Conservation (phyloP, 768 basidiomycete genomes). For the Collybia sp. region DNA sequence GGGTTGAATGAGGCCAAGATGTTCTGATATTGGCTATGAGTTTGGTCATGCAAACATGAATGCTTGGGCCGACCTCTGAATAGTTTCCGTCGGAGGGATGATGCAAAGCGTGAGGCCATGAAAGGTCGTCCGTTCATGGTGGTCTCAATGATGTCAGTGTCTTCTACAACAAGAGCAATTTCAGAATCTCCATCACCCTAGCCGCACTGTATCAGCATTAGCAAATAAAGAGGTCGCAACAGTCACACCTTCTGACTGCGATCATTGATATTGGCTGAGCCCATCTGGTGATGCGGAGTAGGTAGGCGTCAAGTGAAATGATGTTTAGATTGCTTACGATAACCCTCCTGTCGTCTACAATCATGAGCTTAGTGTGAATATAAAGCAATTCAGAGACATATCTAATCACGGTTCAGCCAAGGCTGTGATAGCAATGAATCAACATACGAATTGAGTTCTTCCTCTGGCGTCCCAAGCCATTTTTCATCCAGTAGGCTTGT, state of each 20-base stretch:
- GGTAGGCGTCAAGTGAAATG: background rate
- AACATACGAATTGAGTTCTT: conserved; percentile 77
- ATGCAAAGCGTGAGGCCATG: conserved; percentile 74
- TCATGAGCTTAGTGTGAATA: conserved; percentile 90
- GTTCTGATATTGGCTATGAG: conserved; percentile 43
- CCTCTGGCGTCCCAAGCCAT: conserved; percentile 82
- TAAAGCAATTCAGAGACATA: conserved; percentile 81
- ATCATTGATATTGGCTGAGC: conserved; percentile 91
- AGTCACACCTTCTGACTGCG: conserved; percentile 65
- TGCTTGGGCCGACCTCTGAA: conserved; percentile 57
- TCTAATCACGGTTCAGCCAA: conserved; percentile 27
- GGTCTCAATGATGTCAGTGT: conserved; percentile 69
- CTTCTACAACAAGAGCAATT: conserved; percentile 90
- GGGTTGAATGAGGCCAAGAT: conserved; percentile 81
- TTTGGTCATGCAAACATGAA: conserved; percentile 1
- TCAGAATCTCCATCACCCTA: conserved; percentile 94
- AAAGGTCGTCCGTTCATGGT: conserved; percentile 77
- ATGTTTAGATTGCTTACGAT: conserved; percentile 52
- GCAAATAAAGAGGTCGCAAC: background rate
- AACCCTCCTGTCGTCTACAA: conserved; percentile 87
- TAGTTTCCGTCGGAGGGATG: conserved; percentile 76
- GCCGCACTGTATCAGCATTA: conserved; percentile 1
- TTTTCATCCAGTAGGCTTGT: conserved; percentile 66
- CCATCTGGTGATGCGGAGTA: conserved; percentile 50
- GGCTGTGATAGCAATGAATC: conserved; percentile 3